Evolutionary conservation across 192 early-diverging fungal genomes (phyloP).

Genomic region (Dimargaris cristalligena): DNA sequence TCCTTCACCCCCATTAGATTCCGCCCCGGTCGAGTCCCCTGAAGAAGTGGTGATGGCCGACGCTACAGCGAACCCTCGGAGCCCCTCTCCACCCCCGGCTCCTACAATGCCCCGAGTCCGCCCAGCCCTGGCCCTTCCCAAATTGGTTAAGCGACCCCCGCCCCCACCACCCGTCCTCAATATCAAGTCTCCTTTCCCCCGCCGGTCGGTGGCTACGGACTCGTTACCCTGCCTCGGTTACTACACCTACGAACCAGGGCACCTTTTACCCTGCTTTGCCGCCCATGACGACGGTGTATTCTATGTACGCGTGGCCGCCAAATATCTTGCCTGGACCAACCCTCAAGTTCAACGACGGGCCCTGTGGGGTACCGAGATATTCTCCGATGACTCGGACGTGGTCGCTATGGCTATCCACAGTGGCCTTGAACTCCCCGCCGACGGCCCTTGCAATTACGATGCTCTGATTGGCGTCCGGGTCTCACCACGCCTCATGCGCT

Average conservation of each 20-base stretch:
- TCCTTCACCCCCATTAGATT: too few relatives aligned
- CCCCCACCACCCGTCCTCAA: neutral
- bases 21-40: too few relatives aligned
- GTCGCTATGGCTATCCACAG: constrained; percentile 5
- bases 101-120: neutral
- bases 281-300: constrained; percentile 1
- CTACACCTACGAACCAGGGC: neutral
- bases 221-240: constrained; percentile 3
- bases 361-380: neutral
- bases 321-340: neutral
- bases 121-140: neutral
- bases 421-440: too few relatives aligned
- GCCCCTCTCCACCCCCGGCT: too few relatives aligned
- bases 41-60: neutral
- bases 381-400: constrained; percentile 11
- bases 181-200: neutral
- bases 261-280: constrained; percentile 5
- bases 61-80: neutral
- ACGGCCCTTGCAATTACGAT: constrained; percentile 25
- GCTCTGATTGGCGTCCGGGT: constrained; percentile 49
- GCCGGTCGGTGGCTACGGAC: neutral
- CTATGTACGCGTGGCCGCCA: neutral
- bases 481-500: constrained; percentile 21
- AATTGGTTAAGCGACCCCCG: neutral
- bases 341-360: neutral